Base-by-base conservation (phyloP, 179 eudicot genomes). In the Vitellaria paradoxa region DNA sequence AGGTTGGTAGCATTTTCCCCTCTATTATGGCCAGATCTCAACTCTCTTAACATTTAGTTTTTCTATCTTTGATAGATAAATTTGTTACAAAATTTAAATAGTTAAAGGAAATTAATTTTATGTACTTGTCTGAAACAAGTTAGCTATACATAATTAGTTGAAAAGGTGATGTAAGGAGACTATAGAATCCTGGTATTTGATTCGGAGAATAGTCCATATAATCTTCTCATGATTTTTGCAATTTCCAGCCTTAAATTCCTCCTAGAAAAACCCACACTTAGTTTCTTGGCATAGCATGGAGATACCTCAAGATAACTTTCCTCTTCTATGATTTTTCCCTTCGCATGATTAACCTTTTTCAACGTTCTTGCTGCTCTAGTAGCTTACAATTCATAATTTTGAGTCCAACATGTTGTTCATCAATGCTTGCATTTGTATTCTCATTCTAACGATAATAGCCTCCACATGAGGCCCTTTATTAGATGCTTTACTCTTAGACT, bases 1-100 rank as follows among this genome's bases (percentile, higher is more conserved):
- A 91, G 98, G 98, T 92, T 46, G 14, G 45, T 21, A 45, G 21
- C 3, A 4, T 40, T 21, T 47, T 21, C 17, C n/a, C 46, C 21
- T 17, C 18, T 66, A 66, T 66, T 66, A 66, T 4, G 30, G 2
- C 42, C 50, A 20, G 21, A 42, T 60, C 4, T 6, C 37, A 42
- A 14, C 12, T 59, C 60, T 59, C 20, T 60, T 46, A 24, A 62
- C 18, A n/a, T 23, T 59, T 7, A 4, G 37, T 3, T 5, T 61
- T 68, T 64, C 26, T 62, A 14, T 61, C 10, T 15, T 13, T 26
- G 9, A 26, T 6, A 49, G n/a, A 26, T 63, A 7, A 42, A 9
- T 61, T 42, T 14, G 7, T n/a, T 40, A 59, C n/a, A 12, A 8
- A 59, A 23, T 14, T 46, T 62, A 4, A 7, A 61, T 60, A 23